Base-by-base conservation (phyloP, 139 green algal species). In the Haematococcus lacustris region DNA sequence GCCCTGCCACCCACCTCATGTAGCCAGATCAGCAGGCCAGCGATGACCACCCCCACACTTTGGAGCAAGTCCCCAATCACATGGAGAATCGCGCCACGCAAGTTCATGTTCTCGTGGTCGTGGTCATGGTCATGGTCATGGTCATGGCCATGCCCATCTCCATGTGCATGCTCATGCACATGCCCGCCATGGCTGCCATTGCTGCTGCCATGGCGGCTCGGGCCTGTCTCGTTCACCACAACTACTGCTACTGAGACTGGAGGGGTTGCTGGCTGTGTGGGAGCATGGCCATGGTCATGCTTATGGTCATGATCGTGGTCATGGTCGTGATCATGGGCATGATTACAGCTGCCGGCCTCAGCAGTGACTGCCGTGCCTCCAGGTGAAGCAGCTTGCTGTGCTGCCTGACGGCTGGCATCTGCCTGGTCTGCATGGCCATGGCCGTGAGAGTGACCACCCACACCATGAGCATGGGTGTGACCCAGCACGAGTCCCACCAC, bases 11-110 rank as follows among this genome's bases (percentile, higher is more conserved):
- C 25, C 43, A 88, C 79, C 81, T 88, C 80, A 35, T 96, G 82
- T 68, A 68, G 85, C 93, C 93, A 98, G 70, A 98, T 98, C 40
- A 97, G 70, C 3, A 74, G 78, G 0, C 93, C 93, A 2, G 90
- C 93, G 1, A 93, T 66, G 3, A 84, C 86, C 28, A 98, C 93
- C 7, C 93, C 93, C 1, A 96, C 69, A 57, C 72, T 89, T 83
- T 98, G 93, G 77, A 98, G 71, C 74, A 98, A 78, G 77, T 98
- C 93, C 13, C 93, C 93, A 3, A 98, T 76, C 35, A 95, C 93
- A 71, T 98, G 93, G 51, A 98, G 80, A 57, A 95, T 81, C 23
- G 92, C 92, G 30, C 88, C 85, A 13, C 82, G 76, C 75, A 96
- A 50, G 73, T 93, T 93, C 50, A 93, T 82, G 73, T 79, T 88